A percentile compares a stretch with the other conserved stretches of the same genome.
phyloP scores from a whole-genome alignment of 192 early-diverging fungal species.

The Obelidium mucronatum region DNA sequence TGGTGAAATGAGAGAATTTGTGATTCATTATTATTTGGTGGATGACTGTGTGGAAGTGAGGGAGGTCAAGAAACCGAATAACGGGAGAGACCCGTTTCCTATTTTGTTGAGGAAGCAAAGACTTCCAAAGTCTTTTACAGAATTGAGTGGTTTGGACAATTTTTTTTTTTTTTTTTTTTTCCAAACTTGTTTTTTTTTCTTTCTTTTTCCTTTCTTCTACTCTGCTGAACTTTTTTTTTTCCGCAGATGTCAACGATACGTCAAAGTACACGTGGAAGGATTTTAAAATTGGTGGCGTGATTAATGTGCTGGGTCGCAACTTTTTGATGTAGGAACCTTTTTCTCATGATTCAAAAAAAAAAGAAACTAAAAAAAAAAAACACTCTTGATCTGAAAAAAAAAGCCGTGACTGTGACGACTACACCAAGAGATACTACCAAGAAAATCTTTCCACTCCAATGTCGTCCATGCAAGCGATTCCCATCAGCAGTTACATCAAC shows the following conservation, averaged over 20 bases:
- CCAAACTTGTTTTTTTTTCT: too few species aligned
- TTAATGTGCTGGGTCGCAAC: slow-evolving; percentile 64
- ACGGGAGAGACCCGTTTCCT: slow-evolving; percentile 67
- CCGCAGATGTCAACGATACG: slow-evolving; percentile 50
- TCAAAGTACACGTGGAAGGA: slow-evolving; percentile 69
- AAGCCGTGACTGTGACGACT: slow-evolving; percentile 72
- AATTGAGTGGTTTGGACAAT: slow-evolving; percentile 49
- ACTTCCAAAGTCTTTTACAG: slow-evolving; percentile 63
- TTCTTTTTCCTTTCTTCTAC: too few species aligned
- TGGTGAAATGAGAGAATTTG: slow-evolving; percentile 70
- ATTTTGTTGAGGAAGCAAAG: slow-evolving; percentile 64
- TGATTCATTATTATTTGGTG: slow-evolving; percentile 71
- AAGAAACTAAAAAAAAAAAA: background rate
- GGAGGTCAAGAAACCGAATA: slow-evolving; percentile 68
- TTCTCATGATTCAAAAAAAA: background rate
- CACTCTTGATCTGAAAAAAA: background rate
- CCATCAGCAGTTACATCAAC: slow-evolving; percentile 22
- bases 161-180: slow-evolving; percentile 25
- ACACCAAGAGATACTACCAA: slow-evolving; percentile 59
- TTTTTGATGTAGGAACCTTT: slow-evolving; percentile 62
- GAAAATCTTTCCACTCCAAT: slow-evolving; percentile 43
- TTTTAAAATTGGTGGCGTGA: slow-evolving; percentile 59
- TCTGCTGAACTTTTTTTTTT: slow-evolving; percentile 34
- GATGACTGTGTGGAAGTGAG: slow-evolving; percentile 72
- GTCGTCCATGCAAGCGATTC: slow-evolving; percentile 26